Conservation (phyloP, 2,329 filamentous ascomycete genomes). For the Exophiala bonariae region DNA sequence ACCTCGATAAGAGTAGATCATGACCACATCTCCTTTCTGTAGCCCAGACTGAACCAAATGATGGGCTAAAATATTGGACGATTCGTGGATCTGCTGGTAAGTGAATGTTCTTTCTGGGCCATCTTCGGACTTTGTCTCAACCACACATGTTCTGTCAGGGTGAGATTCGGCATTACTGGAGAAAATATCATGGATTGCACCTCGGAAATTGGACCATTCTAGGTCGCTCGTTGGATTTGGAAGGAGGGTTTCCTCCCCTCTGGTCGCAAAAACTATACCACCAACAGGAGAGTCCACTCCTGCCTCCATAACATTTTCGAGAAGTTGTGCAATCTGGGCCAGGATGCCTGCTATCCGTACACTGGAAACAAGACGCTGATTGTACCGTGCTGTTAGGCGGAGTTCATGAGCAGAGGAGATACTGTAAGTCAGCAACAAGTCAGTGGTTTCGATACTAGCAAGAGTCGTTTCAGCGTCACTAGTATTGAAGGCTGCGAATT, state of each 20-base stretch:
- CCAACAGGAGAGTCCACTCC: conserved; percentile 43
- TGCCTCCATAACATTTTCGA: conserved; percentile 38
- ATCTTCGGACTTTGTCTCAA: conserved; percentile 58
- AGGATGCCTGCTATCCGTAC: conserved; percentile 44
- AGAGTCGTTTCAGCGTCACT: conserved; percentile 36
- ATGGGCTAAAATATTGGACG: conserved; percentile 76
- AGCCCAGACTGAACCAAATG: conserved; percentile 74
- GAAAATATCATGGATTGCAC: conserved; percentile 47
- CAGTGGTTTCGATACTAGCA: conserved; percentile 45
- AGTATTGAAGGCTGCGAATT: conserved; percentile 49
- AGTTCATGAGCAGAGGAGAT: conserved; percentile 28
- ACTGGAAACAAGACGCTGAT: conserved; percentile 48
- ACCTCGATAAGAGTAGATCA: conserved; percentile 83
- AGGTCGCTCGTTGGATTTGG: conserved; percentile 46
- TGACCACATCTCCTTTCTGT: conserved; percentile 80
- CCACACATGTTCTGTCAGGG: conserved; percentile 68
- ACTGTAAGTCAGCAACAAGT: conserved; percentile 42
- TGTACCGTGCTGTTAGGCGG: conserved; percentile 43
- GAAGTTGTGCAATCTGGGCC: conserved; percentile 42
- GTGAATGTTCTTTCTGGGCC: conserved; percentile 69
- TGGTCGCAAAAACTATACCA: conserved; percentile 42
- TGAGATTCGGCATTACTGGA: conserved; percentile 58
- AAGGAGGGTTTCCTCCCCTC: conserved; percentile 26
- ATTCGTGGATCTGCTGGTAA: conserved; percentile 83
- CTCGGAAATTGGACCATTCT: conserved; percentile 47